phyloP scores from a whole-genome alignment of 176 grass and related monocot genomes.

The Aegilops longissima region DNA sequence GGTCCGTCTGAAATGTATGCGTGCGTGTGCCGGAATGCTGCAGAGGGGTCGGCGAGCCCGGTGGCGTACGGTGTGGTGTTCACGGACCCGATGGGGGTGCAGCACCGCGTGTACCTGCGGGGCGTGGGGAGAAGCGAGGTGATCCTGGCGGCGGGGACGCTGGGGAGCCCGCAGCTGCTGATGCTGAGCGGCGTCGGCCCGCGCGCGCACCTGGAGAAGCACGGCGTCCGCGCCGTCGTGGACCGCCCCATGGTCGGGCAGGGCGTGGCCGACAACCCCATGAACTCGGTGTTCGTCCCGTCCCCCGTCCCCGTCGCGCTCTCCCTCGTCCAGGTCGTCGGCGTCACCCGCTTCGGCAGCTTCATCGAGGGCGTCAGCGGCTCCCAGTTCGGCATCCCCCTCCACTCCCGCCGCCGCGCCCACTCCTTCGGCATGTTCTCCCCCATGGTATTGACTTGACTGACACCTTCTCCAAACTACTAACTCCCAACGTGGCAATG shows the following conservation, averaged over 20 bases:
- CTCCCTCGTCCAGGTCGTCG: conserved; percentile 76
- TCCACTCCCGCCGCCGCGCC: not conserved
- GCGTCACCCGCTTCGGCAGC: conserved; percentile 64
- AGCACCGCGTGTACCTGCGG: conserved; percentile 57
- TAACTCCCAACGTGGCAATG: not conserved
- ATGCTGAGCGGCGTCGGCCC: conserved; percentile 88
- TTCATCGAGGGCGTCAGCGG: conserved; percentile 83
- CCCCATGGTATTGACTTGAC: conserved; percentile 45
- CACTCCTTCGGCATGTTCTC: conserved; percentile 69
- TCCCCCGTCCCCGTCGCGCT: conserved; percentile 58
- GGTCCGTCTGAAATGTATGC: too few relatives aligned
- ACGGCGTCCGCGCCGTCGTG: conserved; percentile 51
- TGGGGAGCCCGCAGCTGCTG: conserved; percentile 86
- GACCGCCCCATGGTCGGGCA: conserved; percentile 66
- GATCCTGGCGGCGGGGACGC: conserved; percentile 68
- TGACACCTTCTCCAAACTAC: not conserved
- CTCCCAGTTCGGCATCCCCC: conserved; percentile 57
- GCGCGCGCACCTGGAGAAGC: conserved; percentile 41
- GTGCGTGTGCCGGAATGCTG: not conserved
- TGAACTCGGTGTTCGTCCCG: conserved; percentile 68
- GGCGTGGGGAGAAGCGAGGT: conserved; percentile 48
- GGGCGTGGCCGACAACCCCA: conserved; percentile 79
- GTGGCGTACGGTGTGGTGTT: conserved; percentile 64
- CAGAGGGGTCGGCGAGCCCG: conserved; percentile 30
- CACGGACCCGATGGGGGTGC: conserved; percentile 43